These are phyloP conservation scores for Euphorbia peplus DNA, from an alignment of 345 rosid species.

Conservation along the genomic window DNA sequence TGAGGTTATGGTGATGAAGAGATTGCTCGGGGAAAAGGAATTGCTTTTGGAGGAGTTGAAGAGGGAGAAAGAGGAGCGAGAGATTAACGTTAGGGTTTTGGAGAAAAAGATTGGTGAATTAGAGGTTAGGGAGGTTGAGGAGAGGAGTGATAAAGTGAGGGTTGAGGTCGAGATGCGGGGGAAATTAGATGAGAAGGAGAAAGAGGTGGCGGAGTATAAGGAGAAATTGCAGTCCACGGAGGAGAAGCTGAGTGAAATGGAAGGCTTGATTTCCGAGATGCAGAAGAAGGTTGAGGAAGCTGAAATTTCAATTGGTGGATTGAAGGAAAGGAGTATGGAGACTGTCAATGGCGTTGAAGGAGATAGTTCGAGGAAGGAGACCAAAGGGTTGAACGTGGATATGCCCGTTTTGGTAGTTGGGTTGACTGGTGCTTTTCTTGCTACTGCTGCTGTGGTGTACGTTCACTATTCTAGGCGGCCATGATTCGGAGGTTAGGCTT, in stretches of 20 bases:
- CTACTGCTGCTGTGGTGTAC: constrained; percentile 46
- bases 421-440: constrained; percentile 44
- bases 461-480: constrained; percentile 41
- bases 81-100: constrained; percentile 58
- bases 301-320: constrained; percentile 25
- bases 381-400: constrained; percentile 23
- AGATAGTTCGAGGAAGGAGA: constrained; percentile 16
- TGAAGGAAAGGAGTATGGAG: constrained; percentile 42
- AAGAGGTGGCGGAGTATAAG: constrained; percentile 37
- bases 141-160: constrained; percentile 58
- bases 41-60: constrained; percentile 37
- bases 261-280: constrained; percentile 36
- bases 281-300: constrained; percentile 45
- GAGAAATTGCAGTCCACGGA: constrained; percentile 37
- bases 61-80: constrained; percentile 54
- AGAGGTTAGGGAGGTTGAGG: constrained; percentile 57
- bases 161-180: constrained; percentile 62
- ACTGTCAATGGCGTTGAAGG: constrained; percentile 29
- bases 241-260: constrained; percentile 37
- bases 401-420: constrained; percentile 53
- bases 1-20: constrained; percentile 29
- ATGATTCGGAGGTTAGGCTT: constrained; percentile 29
- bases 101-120: constrained; percentile 63
- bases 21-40: constrained; percentile 31
- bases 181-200: constrained; percentile 47